Evolutionary conservation across 2,329 filamentous ascomycete species (phyloP).

Genomic region (Fusarium camptoceras): DNA sequence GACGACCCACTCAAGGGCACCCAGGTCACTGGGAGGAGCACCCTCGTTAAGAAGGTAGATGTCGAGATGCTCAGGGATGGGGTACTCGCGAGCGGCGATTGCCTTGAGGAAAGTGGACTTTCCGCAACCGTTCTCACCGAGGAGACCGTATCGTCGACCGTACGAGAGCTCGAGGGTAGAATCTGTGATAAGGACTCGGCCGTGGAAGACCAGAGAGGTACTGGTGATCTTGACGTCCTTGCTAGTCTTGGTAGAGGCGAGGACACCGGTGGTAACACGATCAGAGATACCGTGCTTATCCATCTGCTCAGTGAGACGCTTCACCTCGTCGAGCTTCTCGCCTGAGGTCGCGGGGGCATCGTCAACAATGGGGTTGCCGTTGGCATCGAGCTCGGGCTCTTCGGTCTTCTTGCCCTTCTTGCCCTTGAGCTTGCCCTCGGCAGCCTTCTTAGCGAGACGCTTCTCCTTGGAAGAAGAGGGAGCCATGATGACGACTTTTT

Average conservation of each 20-base stretch:
- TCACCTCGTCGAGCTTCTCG: slow-evolving; percentile 82
- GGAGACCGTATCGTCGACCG: slow-evolving; percentile 90
- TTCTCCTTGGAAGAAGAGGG: slow-evolving; percentile 78
- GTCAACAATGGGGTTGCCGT: slow-evolving; percentile 65
- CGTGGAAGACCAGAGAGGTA: slow-evolving; percentile 95
- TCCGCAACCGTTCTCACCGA: slow-evolving; percentile 99
- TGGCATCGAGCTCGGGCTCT: slow-evolving; percentile 72
- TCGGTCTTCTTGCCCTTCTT: slow-evolving; percentile 80
- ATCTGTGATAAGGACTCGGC: slow-evolving; percentile 94
- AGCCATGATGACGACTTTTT: slow-evolving; percentile 57
- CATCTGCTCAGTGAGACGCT: slow-evolving; percentile 91
- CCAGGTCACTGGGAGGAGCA: slow-evolving; percentile 86
- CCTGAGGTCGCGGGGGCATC: slow-evolving; percentile 77
- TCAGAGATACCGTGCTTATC: slow-evolving; percentile 97
- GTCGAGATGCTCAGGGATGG: slow-evolving; percentile 95
- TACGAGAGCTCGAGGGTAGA: slow-evolving; percentile 93
- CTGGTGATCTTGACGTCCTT: slow-evolving; percentile 98
- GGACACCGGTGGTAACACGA: slow-evolving; percentile 96
- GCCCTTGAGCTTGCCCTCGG: slow-evolving; percentile 74
- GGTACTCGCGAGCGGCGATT: slow-evolving; percentile 92
- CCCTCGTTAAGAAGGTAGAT: slow-evolving; percentile 99
- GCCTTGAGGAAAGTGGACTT: slow-evolving; percentile 98
- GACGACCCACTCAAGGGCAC: slow-evolving; percentile 97
- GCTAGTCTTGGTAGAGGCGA: slow-evolving; percentile 84
- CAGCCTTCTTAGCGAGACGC: slow-evolving; percentile 77